Percentiles rank a stretch among this genome's conserved stretches.
These are phyloP conservation scores for Zygnema circumcarinatum DNA, from an alignment of 139 green algal genomes.

Conservation along the genomic window DNA sequence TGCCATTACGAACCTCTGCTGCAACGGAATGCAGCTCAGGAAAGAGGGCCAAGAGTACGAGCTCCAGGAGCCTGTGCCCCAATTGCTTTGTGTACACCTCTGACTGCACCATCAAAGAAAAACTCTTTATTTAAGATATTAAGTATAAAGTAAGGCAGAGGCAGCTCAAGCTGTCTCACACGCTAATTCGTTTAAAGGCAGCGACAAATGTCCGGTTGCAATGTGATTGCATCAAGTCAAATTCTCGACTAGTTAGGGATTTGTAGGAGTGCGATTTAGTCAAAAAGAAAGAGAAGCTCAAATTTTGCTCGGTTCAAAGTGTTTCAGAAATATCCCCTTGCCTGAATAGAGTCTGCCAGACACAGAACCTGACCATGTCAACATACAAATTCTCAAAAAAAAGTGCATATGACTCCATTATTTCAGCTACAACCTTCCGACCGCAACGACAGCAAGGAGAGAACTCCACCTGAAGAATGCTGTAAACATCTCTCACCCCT, in stretches of 20 bases:
- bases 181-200: background rate
- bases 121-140: background rate
- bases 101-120: constrained; percentile 1
- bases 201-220: background rate
- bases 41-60: constrained; percentile 15
- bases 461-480: constrained; percentile 22
- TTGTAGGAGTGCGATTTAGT: no score
- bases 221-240: background rate
- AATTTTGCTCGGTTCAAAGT: background rate
- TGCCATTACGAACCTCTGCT: no score
- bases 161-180: background rate
- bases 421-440: background rate
- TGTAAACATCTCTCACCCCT: constrained; percentile 20
- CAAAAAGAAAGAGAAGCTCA: background rate
- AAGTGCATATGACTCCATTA: background rate
- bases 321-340: background rate
- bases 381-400: background rate
- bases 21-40: no score
- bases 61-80: constrained; percentile 14
- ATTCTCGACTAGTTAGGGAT: background rate
- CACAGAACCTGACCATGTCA: no score
- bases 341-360: background rate
- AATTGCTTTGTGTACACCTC: constrained; percentile 32
- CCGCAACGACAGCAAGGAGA: background rate
- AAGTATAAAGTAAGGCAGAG: background rate